Percentiles rank a stretch among this genome's conserved stretches.
phyloP scores from a whole-genome alignment of 805 yeast species.

The Schizosaccharomyces pombe region DNA sequence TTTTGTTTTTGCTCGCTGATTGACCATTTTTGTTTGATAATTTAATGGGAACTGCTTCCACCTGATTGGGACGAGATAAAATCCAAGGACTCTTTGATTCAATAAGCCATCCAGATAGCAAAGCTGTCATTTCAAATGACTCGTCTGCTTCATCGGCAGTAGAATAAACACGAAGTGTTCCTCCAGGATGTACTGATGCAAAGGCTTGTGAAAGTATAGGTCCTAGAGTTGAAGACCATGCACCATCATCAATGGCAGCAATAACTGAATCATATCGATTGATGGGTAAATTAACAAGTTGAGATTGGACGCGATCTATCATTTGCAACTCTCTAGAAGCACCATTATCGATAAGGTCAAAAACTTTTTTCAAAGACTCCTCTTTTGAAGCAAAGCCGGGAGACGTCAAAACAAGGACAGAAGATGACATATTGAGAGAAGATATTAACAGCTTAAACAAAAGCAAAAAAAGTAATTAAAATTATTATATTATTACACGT shows the following conservation, averaged over 20 bases:
- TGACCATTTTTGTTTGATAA: slow-evolving; percentile 16
- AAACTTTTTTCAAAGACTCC: neutral
- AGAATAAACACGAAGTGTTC: slow-evolving; percentile 6
- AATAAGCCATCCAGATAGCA: slow-evolving; percentile 32
- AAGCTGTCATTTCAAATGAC: slow-evolving; percentile 29
- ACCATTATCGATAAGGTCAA: neutral
- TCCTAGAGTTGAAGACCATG: neutral
- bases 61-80: slow-evolving; percentile 6
- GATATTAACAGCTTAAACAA: neutral
- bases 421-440: neutral
- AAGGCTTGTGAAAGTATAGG: slow-evolving; percentile 10
- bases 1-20: slow-evolving; percentile 13
- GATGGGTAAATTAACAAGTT: slow-evolving; percentile 5
- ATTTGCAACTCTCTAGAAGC: slow-evolving; percentile 5
- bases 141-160: slow-evolving; percentile 16
- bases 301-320: slow-evolving; percentile 7
- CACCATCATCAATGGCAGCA: slow-evolving; percentile 3
- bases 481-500: too few species aligned
- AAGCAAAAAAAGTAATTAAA: too few species aligned
- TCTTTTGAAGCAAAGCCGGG: neutral
- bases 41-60: slow-evolving; percentile 9
- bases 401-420: neutral
- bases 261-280: slow-evolving; percentile 5
- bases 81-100: slow-evolving; percentile 18
- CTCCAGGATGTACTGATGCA: slow-evolving; percentile 13